Evolutionary conservation across 768 basidiomycete species (phyloP).

Genomic region (Panaeolus cyanescens): DNA sequence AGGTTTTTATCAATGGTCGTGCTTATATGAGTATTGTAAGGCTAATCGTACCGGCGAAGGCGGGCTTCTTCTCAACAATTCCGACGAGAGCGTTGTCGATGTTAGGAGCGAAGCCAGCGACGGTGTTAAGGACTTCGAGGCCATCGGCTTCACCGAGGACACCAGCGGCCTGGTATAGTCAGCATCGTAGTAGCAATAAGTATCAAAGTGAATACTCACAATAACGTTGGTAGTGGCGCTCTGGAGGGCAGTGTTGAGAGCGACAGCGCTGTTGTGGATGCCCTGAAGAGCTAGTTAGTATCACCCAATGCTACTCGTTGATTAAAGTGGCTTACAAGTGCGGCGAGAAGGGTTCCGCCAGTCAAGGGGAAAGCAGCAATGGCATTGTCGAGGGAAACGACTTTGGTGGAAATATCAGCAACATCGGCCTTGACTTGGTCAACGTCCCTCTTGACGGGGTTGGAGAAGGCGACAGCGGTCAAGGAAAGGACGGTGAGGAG

Average conservation of each 20-base stretch:
- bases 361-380: conserved; percentile 29
- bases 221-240: conserved; percentile 25
- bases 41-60: conserved; percentile 15
- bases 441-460: conserved; percentile 13
- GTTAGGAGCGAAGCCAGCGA: conserved; percentile 26
- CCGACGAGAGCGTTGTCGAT: conserved; percentile 21
- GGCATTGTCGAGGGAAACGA: conserved; percentile 25
- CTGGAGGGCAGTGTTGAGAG: conserved; percentile 19
- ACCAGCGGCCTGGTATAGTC: conserved; percentile 17
- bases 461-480: conserved; percentile 8
- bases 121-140: conserved; percentile 17
- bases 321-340: conserved; percentile 17
- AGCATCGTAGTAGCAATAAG: background rate
- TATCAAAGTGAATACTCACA: conserved; percentile 13
- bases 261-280: conserved; percentile 26
- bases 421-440: conserved; percentile 28
- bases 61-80: conserved; percentile 26
- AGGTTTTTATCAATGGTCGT: background rate
- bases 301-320: background rate
- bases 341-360: conserved; percentile 23
- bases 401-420: conserved; percentile 19
- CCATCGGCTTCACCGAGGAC: conserved; percentile 27
- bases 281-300: conserved; percentile 13
- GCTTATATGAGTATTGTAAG: background rate
- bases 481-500: conserved; percentile 5